phyloP scores from a whole-genome alignment of 2,329 filamentous ascomycete species.

The Cytospora piceicola region DNA sequence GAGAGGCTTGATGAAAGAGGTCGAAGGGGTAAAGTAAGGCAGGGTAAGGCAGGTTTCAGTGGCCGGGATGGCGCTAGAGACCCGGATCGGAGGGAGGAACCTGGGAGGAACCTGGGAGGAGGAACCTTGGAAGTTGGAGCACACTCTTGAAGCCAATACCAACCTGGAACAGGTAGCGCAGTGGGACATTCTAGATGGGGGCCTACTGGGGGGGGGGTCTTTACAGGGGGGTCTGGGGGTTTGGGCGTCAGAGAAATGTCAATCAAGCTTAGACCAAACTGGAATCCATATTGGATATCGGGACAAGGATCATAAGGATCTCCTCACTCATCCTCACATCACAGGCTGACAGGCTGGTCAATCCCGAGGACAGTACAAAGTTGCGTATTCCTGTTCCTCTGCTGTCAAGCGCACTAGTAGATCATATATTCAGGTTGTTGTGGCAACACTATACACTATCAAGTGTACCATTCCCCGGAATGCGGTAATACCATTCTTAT shows the following conservation, averaged over 20 bases:
- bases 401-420: too few species aligned
- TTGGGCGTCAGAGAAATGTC: not conserved
- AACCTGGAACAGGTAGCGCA: too few species aligned
- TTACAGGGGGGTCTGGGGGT: too few species aligned
- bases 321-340: not conserved
- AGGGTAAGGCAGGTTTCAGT: conserved; percentile 4
- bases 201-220: not conserved
- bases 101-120: not conserved
- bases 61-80: not conserved
- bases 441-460: not conserved
- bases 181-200: not conserved
- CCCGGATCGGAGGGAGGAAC: conserved; percentile 3
- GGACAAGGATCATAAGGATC: not conserved
- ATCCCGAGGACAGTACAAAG: too few species aligned
- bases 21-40: conserved; percentile 1
- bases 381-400: too few species aligned
- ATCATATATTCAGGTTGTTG: not conserved
- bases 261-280: not conserved
- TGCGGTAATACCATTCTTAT: not conserved
- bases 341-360: too few species aligned
- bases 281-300: not conserved
- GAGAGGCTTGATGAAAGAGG: conserved; percentile 3
- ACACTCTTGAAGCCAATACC: not conserved
- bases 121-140: not conserved
- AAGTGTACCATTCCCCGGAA: not conserved